Evolutionary conservation across 164 flowering plant species (phyloP), one percentile per base, ranked within the genome.

Genomic region (Aristolochia californica): DNA sequence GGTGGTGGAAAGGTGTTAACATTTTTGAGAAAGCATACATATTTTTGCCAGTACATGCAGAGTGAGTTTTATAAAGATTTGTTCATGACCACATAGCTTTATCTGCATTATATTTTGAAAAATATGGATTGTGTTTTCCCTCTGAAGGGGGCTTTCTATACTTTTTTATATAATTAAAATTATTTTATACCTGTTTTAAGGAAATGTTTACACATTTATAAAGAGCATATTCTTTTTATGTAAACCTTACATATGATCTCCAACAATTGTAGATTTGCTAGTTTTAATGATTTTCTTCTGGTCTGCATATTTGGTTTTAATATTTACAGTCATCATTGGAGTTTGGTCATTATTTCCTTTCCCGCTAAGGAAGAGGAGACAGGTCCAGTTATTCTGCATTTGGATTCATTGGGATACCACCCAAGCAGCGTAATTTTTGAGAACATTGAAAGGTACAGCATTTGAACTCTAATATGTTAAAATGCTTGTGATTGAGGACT

Each of bases 1-100:
- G 95, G 80, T 94, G 99, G 99, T 94, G 99, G 99, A 94, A 82
- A 75, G 95, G 97, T 62, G 78, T 85, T 61, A 81, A 84, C 71
- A 78, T 94, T 62, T 94, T 94, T 73, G 76, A 85, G 59, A 94
- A 88, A 75, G 80, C 97, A 23, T 90, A 90, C 67, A 69, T 90
- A 57, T 71, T 90, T 66, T 74, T 94, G 62, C 99, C 99, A 23
- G 78, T 94, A 58, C 83, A 93, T 77, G 95, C 88, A 65, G 75
- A 67, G 98, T 88, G 74, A 78, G 95, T 72, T 59, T 30, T 13
- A 34, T 5, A 34, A 34, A n/a, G n/a, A 34, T 34, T 7, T 7
- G 0, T 9, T 34, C 40, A 34, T 34, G 40, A 34, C 40, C 40
- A 34, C 10, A 5, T 34, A 34, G 40, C 4, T 34, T 12, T 2